phyloP scores from a whole-genome alignment of 2,329 filamentous ascomycete genomes.

The Chalaropsis thielavioides region DNA sequence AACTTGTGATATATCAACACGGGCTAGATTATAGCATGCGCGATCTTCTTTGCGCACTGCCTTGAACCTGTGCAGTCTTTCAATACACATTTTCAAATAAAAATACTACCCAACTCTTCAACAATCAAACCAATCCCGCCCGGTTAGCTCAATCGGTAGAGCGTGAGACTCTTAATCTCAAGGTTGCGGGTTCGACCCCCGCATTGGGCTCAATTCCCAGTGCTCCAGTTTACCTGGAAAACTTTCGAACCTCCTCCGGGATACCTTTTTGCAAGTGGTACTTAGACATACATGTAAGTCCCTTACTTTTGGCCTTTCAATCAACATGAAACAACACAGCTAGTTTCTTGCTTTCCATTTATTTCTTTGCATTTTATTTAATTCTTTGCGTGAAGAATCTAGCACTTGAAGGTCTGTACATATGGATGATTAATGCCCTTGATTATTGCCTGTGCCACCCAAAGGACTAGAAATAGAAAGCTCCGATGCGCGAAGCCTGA shows the following conservation, averaged over 20 bases:
- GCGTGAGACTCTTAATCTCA: slow-evolving; percentile 53
- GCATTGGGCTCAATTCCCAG: slow-evolving; percentile 21
- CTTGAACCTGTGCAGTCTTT: not conserved
- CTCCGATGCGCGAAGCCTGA: not conserved
- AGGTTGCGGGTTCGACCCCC: slow-evolving; percentile 31
- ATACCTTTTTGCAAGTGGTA: not conserved
- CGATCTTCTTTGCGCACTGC: not conserved
- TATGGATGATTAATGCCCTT: not conserved
- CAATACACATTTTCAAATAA: too few relatives aligned
- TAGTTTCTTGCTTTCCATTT: too few relatives aligned
- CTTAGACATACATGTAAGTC: too few relatives aligned
- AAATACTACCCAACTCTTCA: not conserved
- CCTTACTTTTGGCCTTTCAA: not conserved
- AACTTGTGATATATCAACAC: not conserved
- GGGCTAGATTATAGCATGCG: not conserved
- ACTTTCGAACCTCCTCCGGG: not conserved
- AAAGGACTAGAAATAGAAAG: not conserved
- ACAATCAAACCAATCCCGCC: slow-evolving; percentile 24
- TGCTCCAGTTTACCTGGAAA: slow-evolving; percentile 12
- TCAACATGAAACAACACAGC: not conserved
- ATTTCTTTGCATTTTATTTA: too few relatives aligned
- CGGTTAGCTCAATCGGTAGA: slow-evolving; percentile 58
- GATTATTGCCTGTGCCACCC: not conserved
- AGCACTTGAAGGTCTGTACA: too few relatives aligned
- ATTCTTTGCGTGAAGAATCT: too few relatives aligned